phyloP scores from a whole-genome alignment of 345 rosid species.

The Carallia brachiata region DNA sequence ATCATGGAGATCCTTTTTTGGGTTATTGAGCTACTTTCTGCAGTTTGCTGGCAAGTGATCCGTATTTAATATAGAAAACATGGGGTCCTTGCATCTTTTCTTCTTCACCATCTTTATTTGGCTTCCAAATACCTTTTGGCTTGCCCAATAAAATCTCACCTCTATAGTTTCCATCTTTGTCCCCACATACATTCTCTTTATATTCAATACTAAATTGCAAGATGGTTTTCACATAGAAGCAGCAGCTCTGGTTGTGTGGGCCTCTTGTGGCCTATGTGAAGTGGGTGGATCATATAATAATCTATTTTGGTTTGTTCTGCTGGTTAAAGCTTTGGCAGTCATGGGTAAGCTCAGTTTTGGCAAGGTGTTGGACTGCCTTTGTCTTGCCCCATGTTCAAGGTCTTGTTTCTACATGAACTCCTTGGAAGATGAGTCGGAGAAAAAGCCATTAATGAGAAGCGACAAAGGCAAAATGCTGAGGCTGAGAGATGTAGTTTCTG shows the following conservation, averaged over 20 bases:
- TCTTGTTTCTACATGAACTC: slow-evolving; percentile 29
- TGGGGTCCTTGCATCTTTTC: slow-evolving; percentile 3
- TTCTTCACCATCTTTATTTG: not conserved
- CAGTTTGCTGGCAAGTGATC: slow-evolving; percentile 12
- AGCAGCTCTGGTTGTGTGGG: slow-evolving; percentile 4
- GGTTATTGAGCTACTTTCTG: not conserved
- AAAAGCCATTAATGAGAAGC: slow-evolving; percentile 35
- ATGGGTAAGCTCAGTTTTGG: slow-evolving; percentile 37
- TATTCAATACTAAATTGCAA: not conserved
- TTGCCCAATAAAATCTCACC: slow-evolving; percentile 29
- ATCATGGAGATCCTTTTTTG: not conserved
- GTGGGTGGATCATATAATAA: slow-evolving; percentile 9
- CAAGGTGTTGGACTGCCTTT: slow-evolving; percentile 33
- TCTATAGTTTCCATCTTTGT: slow-evolving; percentile 1
- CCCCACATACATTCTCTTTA: not conserved
- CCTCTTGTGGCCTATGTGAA: slow-evolving; percentile 14
- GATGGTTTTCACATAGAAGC: not conserved
- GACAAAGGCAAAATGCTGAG: slow-evolving; percentile 39
- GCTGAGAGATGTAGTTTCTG: slow-evolving; percentile 64
- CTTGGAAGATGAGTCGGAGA: slow-evolving; percentile 26
- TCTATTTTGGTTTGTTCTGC: not conserved
- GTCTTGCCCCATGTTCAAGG: slow-evolving; percentile 19
- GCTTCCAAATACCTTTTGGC: slow-evolving; percentile 7
- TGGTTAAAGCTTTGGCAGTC: not conserved
- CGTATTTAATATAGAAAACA: not conserved